These are phyloP conservation scores for Leishmania lainsoni DNA, from an alignment of 208 protist genomes.

Conservation along the genomic window DNA sequence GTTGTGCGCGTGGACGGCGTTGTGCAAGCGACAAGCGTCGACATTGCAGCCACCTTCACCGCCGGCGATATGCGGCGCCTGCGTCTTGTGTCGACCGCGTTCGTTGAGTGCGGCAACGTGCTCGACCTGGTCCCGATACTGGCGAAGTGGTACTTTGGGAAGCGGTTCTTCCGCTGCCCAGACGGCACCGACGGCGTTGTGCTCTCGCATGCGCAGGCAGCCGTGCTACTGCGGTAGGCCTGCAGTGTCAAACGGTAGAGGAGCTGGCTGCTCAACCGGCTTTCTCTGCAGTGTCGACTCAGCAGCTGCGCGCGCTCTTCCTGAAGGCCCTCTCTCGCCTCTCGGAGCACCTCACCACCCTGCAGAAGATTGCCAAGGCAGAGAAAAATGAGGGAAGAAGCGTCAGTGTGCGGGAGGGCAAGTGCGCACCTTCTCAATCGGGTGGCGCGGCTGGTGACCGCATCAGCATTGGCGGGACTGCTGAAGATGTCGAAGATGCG, in stretches of 20 bases:
- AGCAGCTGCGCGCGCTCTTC: constrained; percentile 88
- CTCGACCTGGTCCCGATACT: constrained; percentile 95
- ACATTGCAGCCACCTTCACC: constrained; percentile 71
- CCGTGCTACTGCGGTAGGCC: constrained; percentile 95
- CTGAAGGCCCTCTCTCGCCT: constrained; percentile 85
- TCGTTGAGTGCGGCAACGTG: constrained; percentile 96
- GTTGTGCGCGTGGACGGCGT: constrained; percentile 64
- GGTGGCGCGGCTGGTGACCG: constrained; percentile 4
- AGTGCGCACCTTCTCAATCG: constrained; percentile 4
- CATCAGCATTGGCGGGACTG: constrained; percentile 21
- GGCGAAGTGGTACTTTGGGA: constrained; percentile 92
- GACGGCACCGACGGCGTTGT: constrained; percentile 82
- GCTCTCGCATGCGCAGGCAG: constrained; percentile 89
- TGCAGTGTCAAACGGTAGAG: constrained; percentile 90
- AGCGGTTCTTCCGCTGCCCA: constrained; percentile 50
- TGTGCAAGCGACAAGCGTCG: constrained; percentile 42
- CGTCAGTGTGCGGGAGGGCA: neutral
- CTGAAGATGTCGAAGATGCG: constrained; percentile 44
- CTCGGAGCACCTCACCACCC: constrained; percentile 65
- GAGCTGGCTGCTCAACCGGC: constrained; percentile 54
- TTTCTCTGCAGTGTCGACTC: constrained; percentile 63
- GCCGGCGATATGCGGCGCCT: constrained; percentile 95
- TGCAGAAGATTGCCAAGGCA: constrained; percentile 50
- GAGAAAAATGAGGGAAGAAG: neutral
- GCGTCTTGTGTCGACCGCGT: constrained; percentile 89